These are phyloP conservation scores for Guyanaporus albipodus DNA, from an alignment of 768 basidiomycete species.

Conservation along the genomic window DNA sequence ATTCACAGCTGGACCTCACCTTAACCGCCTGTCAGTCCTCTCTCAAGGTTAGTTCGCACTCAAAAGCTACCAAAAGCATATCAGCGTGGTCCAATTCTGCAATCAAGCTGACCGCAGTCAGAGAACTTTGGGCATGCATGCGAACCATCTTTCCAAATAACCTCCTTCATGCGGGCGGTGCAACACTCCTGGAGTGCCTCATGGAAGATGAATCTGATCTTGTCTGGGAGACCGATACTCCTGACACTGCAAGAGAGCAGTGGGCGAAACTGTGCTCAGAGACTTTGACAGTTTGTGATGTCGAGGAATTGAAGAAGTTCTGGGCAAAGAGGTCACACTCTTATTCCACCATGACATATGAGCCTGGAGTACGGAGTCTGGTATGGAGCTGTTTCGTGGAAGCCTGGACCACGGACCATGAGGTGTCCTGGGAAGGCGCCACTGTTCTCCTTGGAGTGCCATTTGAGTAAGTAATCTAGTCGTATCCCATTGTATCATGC, in stretches of 20 bases:
- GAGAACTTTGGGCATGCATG: conserved; percentile 54
- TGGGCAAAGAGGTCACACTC: conserved; percentile 37
- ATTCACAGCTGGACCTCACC: conserved; percentile 42
- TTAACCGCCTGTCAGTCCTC: conserved; percentile 22
- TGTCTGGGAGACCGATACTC: conserved; percentile 39
- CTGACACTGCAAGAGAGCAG: conserved; percentile 43
- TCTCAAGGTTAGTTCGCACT: conserved; percentile 4
- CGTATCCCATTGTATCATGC: conserved; percentile 2
- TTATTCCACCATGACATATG: conserved; percentile 30
- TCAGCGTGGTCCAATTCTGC: conserved; percentile 37
- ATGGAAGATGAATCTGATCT: conserved; percentile 45
- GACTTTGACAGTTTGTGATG: conserved; percentile 44
- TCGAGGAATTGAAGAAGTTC: conserved; percentile 47
- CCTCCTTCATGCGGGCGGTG: conserved; percentile 41
- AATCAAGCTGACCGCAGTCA: conserved; percentile 55
- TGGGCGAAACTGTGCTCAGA: conserved; percentile 66
- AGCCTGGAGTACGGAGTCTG: conserved; percentile 38
- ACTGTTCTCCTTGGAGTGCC: conserved; percentile 53
- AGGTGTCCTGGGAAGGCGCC: conserved; percentile 52
- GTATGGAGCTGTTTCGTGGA: conserved; percentile 59
- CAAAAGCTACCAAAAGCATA: conserved; percentile 2
- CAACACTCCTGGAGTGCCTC: conserved; percentile 46
- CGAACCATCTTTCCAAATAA: conserved; percentile 40
- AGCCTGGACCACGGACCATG: conserved; percentile 47
- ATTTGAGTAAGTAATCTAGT: conserved; percentile 49